Evolutionary conservation across 305 asterid species (phyloP), one percentile per base, ranked within the genome.

Genomic region (Solanum hybrid): DNA sequence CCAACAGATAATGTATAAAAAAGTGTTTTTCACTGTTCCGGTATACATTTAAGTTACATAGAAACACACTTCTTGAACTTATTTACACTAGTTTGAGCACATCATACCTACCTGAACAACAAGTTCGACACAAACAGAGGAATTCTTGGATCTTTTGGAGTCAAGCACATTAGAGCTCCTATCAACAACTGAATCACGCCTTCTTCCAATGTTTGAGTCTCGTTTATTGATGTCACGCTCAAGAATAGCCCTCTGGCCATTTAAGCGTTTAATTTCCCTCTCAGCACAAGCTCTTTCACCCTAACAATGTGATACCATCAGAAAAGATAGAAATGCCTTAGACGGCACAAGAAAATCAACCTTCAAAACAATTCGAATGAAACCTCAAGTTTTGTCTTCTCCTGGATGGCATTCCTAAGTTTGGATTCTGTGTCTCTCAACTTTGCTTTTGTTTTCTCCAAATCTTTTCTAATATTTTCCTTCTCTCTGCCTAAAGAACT

Each of bases 321-420:
- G 46, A 37, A 64, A 76, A 51, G 86, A 75, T 56, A 85, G 29
- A 69, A 27, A 84, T 46, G 79, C 81, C 78, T 75, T 16, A 82
- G 88, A 40, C 86, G 42, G 64, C 81, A 90, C 81, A 90, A 80
- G 86, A 77, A 89, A 72, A 91, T 85, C 72, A 72, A 80, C 87
- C 88, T 87, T 46, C 64, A 85, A 89, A 66, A 87, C 36, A 26
- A 73, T 34, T 46, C 64, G 89, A 32, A 78, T 75, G 71, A 89
- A 85, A 97, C 99, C 99, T 97, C 99, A 90, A 97, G 98, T 90
- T 95, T 97, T 90, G 98, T 97, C 94, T 95, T 96, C 92, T 96
- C 99, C 93, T 97, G 99, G 79, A 96, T 92, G 46, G 93, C 92
- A 92, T 94, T 97, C 94, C 94, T 96, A 90, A 96, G 95, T 95